phyloP scores from a whole-genome alignment of 305 asterid genomes.

The Rubia peregrina region DNA sequence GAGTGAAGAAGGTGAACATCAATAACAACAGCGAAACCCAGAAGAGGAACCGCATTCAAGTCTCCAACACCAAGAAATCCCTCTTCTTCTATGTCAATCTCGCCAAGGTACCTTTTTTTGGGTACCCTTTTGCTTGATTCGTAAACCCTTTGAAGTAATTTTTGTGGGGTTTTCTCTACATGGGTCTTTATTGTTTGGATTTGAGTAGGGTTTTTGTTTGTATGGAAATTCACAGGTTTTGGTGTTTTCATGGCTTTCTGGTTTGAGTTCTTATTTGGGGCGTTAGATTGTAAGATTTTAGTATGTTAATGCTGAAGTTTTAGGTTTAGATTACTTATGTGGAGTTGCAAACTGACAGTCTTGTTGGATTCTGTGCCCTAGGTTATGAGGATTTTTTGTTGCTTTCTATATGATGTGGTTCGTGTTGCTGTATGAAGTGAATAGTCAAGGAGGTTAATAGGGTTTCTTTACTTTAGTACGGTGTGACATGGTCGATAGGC shows the following conservation, averaged over 20 bases:
- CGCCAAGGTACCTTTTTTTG: slow-evolving; percentile 21
- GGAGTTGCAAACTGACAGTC: background rate
- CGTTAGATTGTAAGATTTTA: background rate
- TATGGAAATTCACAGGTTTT: background rate
- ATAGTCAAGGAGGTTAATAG: too few relatives aligned
- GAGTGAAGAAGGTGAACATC: slow-evolving; percentile 29
- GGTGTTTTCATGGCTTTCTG: background rate
- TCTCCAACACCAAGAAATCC: slow-evolving; percentile 36
- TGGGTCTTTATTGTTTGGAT: background rate
- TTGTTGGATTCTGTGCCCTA: too few relatives aligned
- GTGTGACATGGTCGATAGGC: background rate
- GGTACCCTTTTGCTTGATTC: background rate
- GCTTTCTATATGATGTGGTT: too few relatives aligned
- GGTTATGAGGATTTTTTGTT: too few relatives aligned
- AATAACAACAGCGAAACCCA: background rate
- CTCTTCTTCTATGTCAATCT: slow-evolving; percentile 44
- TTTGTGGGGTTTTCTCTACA: background rate
- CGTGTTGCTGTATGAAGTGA: background rate
- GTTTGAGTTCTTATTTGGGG: background rate
- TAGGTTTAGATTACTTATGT: background rate
- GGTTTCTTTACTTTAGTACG: too few relatives aligned
- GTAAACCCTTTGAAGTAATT: background rate
- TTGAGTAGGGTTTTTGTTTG: background rate
- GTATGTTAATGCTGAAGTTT: background rate
- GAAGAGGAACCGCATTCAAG: slow-evolving; percentile 34